Base-by-base conservation (phyloP, 495 filamentous ascomycete genomes). In the Xylaria sp. region DNA sequence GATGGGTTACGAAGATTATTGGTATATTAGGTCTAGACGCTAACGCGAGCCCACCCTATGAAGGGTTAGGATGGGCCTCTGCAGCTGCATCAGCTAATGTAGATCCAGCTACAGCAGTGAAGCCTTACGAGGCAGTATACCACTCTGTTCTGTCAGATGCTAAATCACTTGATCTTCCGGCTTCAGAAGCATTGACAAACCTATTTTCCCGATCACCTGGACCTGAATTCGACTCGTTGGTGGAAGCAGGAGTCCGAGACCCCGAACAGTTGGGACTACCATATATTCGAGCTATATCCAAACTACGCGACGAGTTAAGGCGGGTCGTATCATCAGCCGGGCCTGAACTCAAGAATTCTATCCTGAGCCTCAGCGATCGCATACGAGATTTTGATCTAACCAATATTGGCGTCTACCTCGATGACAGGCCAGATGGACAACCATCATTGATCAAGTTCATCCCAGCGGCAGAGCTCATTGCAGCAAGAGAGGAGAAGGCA, bases 371-470 rank as follows among this genome's bases (percentile, higher is more conserved):
- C 57, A 94, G 91, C 73, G 95, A 97, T 76, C 85, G 87, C 6
- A 86, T 98, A 58, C 92, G 95, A 33, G 91, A 98, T 74, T 81
- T 88, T 33, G 89, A 93, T 65, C 89, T 98, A 40, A 93, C 91
- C 63, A 86, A 93, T 59, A 82, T 95, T 0, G 93, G 90, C 24
- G 89, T 98, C 29, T 94, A 96, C 72, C 90, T 98, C 12, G 95
- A 98, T 75, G 95, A 98, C 76, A 90, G 93, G 19, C 72, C 75
- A 15, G 85, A 85, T 43, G 84, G 84, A 44, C 85, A 86, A 70
- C 90, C 92, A 0, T 93, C 95, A 19, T 83, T 98, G 1, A 88
- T 98, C 72, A 93, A 94, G 66, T 94, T 93, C n/a, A 86, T 97
- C 15, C 85, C 87, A 0, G 91, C 90, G 4, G 84, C 85, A 2